Conservation (phyloP, 2,329 filamentous ascomycete genomes). For the Cercospora janseana region DNA sequence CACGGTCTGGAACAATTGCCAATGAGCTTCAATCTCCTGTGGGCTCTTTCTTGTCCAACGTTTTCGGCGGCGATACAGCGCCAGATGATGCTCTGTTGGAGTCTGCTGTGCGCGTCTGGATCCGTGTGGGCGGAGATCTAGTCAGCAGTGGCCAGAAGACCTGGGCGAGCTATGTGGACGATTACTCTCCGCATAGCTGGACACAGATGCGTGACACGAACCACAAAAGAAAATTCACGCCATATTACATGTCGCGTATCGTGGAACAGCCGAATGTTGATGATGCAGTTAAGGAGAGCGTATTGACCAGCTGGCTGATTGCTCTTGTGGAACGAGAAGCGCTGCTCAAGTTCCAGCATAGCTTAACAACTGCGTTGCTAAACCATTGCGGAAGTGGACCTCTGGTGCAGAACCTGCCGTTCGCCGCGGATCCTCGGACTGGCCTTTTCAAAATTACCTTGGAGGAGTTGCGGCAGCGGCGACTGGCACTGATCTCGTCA, state of each 20-base stretch:
- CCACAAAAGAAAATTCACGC: slow-evolving; percentile 46
- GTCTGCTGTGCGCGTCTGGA: slow-evolving; percentile 56
- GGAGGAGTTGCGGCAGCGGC: slow-evolving; percentile 54
- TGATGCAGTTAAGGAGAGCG: slow-evolving; percentile 47
- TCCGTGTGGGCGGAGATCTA: slow-evolving; percentile 51
- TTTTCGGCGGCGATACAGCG: slow-evolving; percentile 58
- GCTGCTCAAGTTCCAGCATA: slow-evolving; percentile 60
- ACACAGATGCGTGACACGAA: slow-evolving; percentile 47
- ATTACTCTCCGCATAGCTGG: slow-evolving; percentile 54
- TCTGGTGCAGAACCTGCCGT: slow-evolving; percentile 59
- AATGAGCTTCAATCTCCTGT: slow-evolving; percentile 49
- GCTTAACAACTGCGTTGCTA: slow-evolving; percentile 54
- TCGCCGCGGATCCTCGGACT: slow-evolving; percentile 42
- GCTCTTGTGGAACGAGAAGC: slow-evolving; percentile 60
- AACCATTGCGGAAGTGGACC: slow-evolving; percentile 48
- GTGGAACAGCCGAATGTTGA: slow-evolving; percentile 44
- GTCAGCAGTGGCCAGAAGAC: slow-evolving; percentile 42
- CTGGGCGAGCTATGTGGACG: slow-evolving; percentile 58
- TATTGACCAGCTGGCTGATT: slow-evolving; percentile 54
- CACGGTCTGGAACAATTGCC: slow-evolving; percentile 25
- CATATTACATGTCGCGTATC: slow-evolving; percentile 46
- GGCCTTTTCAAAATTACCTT: slow-evolving; percentile 49
- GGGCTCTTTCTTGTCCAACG: slow-evolving; percentile 57
- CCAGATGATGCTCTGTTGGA: slow-evolving; percentile 56
- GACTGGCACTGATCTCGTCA: slow-evolving; percentile 55